Base-by-base conservation (phyloP, 345 rosid genomes). In the Iberis pinnata region DNA sequence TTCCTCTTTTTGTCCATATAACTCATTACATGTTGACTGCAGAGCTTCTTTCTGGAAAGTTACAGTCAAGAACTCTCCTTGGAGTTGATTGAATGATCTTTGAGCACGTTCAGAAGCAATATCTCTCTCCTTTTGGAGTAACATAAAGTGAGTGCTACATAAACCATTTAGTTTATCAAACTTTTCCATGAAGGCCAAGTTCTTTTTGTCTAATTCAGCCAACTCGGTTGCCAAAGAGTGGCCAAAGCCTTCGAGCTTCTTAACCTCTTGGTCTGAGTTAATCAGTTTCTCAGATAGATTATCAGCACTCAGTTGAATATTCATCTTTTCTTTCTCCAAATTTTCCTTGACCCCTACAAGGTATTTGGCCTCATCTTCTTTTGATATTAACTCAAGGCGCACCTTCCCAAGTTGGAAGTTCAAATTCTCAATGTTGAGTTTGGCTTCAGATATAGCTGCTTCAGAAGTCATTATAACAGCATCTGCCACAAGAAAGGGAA, bases 161-260 rank as follows among this genome's bases (percentile, higher is more conserved):
- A 76, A 61, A 41, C 70, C 68, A 65, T 79, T 79, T 59, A 92
- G 73, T 64, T 67, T 61, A 43, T 76, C 82, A 61, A 81, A 78
- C 18, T 83, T 78, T 18, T 72, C 67, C 4, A 5, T 40, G 49
- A 79, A 75, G 64, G 17, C 52, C 70, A 72, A 58, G 56, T 72
- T 83, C 61, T 81, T 73, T 53, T 64, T 70, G 37, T 85, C 88
- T 76, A 88, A 36, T 59, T 69, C 82, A 61, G 42, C 63, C 80
- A 92, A 60, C 64, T 81, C 82, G 2, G 69, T 50, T 37, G 76
- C 60, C 59, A 77, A 61, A 37, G 57, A 33, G 53, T 60, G 77
- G 62, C 80, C 68, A 67, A 76, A 77, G 14, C 64, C 70, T 65
- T 81, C 78, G 0, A 88, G 78, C 60, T 67, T 53, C 69, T 73